Percentiles rank a stretch among this genome's conserved stretches.
These are phyloP conservation scores for Mimosa pudica DNA, from an alignment of 306 rosid genomes.

Conservation along the genomic window DNA sequence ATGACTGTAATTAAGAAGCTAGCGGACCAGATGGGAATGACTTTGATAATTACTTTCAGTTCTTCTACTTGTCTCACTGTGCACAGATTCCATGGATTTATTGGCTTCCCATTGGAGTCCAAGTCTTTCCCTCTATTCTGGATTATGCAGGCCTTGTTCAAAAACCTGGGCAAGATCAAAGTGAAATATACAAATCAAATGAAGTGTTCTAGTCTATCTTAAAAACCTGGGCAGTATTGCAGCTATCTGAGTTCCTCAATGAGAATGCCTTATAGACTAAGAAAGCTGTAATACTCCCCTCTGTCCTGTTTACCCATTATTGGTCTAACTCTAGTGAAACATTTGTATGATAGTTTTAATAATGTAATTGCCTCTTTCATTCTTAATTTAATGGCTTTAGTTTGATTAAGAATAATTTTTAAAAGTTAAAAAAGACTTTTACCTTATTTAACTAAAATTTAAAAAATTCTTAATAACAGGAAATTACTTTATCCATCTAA, in stretches of 20 bases:
- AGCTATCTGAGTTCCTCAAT: neutral
- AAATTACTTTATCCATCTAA: no score
- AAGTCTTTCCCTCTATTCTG: conserved; percentile 50
- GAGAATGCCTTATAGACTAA: neutral
- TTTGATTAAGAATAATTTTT: neutral
- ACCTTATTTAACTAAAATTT: no score
- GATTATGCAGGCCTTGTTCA: conserved; percentile 82
- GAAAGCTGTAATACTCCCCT: neutral
- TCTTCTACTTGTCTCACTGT: conserved; percentile 84
- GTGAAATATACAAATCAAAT: neutral
- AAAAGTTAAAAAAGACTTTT: no score
- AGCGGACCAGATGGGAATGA: conserved; percentile 80
- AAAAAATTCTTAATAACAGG: no score
- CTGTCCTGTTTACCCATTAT: neutral
- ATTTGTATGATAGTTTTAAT: neutral
- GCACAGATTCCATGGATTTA: conserved; percentile 62
- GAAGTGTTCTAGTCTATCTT: neutral
- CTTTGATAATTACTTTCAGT: conserved; percentile 64
- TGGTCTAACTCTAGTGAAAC: neutral
- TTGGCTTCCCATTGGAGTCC: conserved; percentile 51
- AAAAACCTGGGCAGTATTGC: neutral
- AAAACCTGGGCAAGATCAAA: conserved; percentile 46
- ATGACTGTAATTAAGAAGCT: conserved; percentile 45
- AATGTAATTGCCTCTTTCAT: neutral
- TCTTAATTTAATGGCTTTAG: neutral